Evolutionary conservation across 495 filamentous ascomycete species (phyloP).

Genomic region (Parmelia sp.): DNA sequence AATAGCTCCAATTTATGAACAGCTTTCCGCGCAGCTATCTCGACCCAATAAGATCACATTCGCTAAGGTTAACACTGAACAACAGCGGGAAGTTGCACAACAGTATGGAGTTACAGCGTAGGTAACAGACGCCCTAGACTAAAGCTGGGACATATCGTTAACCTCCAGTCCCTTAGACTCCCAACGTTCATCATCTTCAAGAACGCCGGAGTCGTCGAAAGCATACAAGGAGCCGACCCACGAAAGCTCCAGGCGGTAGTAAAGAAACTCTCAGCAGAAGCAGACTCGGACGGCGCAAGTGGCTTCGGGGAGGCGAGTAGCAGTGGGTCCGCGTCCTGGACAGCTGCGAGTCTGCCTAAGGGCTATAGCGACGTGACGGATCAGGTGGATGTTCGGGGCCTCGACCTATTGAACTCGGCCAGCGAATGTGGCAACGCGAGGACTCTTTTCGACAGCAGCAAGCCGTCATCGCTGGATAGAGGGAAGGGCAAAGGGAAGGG

Average conservation of each 20-base stretch:
- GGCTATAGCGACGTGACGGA: slow-evolving; percentile 80
- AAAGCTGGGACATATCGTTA: neutral
- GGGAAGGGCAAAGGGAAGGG: slow-evolving; percentile 49
- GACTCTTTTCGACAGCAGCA: slow-evolving; percentile 62
- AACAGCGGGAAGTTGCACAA: slow-evolving; percentile 64
- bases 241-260: slow-evolving; percentile 61
- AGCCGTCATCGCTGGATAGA: slow-evolving; percentile 56
- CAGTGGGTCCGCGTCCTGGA: slow-evolving; percentile 49
- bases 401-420: slow-evolving; percentile 84
- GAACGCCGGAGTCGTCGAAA: slow-evolving; percentile 57
- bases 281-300: slow-evolving; percentile 48
- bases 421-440: slow-evolving; percentile 59
- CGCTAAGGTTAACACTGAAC: slow-evolving; percentile 77
- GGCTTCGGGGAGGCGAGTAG: slow-evolving; percentile 38
- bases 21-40: slow-evolving; percentile 65
- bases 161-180: slow-evolving; percentile 36
- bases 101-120: slow-evolving; percentile 68
- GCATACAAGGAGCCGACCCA: slow-evolving; percentile 67
- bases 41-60: slow-evolving; percentile 71
- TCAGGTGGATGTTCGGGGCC: slow-evolving; percentile 66
- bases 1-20: slow-evolving; percentile 78
- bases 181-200: slow-evolving; percentile 93
- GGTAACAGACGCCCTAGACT: slow-evolving; percentile 25
- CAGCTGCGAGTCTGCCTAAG: slow-evolving; percentile 65
- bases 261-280: slow-evolving; percentile 65